A percentile compares a stretch with the other conserved stretches of the same genome.
Evolutionary conservation across 2,329 filamentous ascomycete species (phyloP).

Genomic region (Thielaviopsis populi): DNA sequence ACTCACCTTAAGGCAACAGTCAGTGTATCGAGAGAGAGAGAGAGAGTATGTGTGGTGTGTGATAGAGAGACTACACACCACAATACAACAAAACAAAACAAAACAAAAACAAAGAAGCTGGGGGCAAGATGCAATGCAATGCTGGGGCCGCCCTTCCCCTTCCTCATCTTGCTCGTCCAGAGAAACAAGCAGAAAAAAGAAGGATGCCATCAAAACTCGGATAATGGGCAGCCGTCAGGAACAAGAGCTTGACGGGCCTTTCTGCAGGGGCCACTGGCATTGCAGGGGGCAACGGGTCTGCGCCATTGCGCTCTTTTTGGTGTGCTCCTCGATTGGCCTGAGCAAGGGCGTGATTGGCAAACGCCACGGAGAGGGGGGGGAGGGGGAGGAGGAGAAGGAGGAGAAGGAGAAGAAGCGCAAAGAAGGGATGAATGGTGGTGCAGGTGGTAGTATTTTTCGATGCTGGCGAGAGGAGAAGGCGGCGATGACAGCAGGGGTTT

Average conservation of each 20-base stretch:
- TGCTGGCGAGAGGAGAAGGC: background rate
- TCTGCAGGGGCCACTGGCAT: conserved; percentile 3
- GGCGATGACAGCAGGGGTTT: background rate
- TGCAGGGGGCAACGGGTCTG: background rate
- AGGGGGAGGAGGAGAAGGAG: background rate
- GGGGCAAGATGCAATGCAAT: background rate
- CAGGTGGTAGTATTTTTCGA: background rate
- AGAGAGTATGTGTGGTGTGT: no score
- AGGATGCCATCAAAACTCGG: background rate
- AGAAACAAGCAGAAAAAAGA: background rate
- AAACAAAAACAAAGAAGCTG: background rate
- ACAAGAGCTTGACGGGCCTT: conserved; percentile 5
- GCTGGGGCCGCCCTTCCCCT: background rate
- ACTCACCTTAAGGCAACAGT: no score
- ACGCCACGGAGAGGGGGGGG: background rate
- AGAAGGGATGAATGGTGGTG: background rate
- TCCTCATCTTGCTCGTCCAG: background rate
- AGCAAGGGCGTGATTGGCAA: background rate
- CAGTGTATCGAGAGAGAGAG: no score
- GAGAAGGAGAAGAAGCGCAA: background rate
- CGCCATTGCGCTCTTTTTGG: conserved; percentile 5
- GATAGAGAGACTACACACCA: background rate
- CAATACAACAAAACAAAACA: background rate
- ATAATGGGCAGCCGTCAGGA: conserved; percentile 3
- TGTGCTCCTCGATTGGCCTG: background rate